Evolutionary conservation across 805 yeast species (phyloP), one percentile per base, ranked within the genome.

Genomic region (Teunomyces tritomae): DNA sequence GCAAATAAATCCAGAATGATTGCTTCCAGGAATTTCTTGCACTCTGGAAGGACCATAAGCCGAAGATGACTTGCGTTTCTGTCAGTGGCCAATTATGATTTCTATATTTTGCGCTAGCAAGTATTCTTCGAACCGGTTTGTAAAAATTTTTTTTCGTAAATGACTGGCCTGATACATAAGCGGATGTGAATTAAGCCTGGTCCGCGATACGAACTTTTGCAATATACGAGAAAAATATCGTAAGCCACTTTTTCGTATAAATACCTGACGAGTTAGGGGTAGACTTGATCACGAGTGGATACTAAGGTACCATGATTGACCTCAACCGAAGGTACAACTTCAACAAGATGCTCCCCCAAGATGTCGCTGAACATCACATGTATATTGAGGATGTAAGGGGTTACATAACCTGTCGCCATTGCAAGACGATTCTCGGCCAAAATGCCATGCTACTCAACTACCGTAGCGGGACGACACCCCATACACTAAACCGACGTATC

Each of bases 221-320:
- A 34, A 34, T 34, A 34, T 34, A 34, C 39, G 39, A 34, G 16
- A 34, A 34, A 34, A 34, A 34, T 14, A 16, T 34, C n/a, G 39
- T 34, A 34, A 34, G 10, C 2, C 7, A 8, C 39, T 10, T 17
- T 34, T 34, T 14, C 24, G 3, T 34, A 34, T 34, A 34, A 34
- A 39, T 26, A 39, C 16, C 27, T 6, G 34, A 8, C 9, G 10
- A 2, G 9, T 9, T 13, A 13, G 17, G 16, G 13, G 4, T 9
- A 9, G 34, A 13, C n/a, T 32, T 32, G 34, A 14, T 13, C 9
- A 32, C 13, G 14, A 13, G 7, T 32, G 14, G 34, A 32, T 13
- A 32, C 34, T 8, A 8, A 14, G 9, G 34, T 16, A 32, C 34
- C 7, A 32, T 32, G 34, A 13, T 13, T 8, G 34, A 16, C 16